Evolutionary conservation across 805 yeast species (phyloP).

Genomic region (Candida ascalaphidarum): DNA sequence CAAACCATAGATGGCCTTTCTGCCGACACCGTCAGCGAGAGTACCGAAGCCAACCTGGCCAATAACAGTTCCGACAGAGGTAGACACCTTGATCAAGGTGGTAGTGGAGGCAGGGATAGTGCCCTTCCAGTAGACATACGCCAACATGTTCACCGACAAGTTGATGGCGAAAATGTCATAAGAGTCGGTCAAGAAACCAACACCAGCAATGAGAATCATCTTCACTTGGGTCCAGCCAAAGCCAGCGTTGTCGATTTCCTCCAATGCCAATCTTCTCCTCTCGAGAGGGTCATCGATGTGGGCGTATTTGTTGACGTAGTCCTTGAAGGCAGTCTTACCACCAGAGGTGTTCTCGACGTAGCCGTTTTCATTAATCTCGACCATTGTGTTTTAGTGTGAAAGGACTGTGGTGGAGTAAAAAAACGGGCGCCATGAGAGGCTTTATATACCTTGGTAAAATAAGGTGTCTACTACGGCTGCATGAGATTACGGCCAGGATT

Average conservation of each 20-base stretch:
- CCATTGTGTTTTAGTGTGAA: too few relatives aligned
- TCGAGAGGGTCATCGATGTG: constrained; percentile 79
- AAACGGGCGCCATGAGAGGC: too few relatives aligned
- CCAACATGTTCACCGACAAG: constrained; percentile 72
- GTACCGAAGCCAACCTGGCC: constrained; percentile 85
- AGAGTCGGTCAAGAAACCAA: constrained; percentile 89
- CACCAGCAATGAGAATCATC: constrained; percentile 75
- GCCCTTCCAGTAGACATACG: constrained; percentile 65
- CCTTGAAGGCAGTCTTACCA: constrained; percentile 85
- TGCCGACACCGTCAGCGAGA: constrained; percentile 73
- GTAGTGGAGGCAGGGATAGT: constrained; percentile 60
- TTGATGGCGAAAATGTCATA: constrained; percentile 90
- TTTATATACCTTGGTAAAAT: too few relatives aligned
- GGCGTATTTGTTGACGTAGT: constrained; percentile 69
- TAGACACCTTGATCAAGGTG: constrained; percentile 77
- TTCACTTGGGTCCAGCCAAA: constrained; percentile 81
- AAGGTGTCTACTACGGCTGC: too few relatives aligned
- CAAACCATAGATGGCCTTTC: constrained; percentile 80
- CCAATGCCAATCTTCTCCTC: constrained; percentile 79
- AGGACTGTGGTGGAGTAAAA: too few relatives aligned
- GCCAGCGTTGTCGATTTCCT: constrained; percentile 70
- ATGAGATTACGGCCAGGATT: too few relatives aligned
- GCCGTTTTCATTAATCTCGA: not conserved
- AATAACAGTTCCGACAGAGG: constrained; percentile 89
- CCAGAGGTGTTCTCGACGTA: constrained; percentile 31